phyloP scores from a whole-genome alignment of 2,329 filamentous ascomycete genomes.

The Penicillium capsulatum region DNA sequence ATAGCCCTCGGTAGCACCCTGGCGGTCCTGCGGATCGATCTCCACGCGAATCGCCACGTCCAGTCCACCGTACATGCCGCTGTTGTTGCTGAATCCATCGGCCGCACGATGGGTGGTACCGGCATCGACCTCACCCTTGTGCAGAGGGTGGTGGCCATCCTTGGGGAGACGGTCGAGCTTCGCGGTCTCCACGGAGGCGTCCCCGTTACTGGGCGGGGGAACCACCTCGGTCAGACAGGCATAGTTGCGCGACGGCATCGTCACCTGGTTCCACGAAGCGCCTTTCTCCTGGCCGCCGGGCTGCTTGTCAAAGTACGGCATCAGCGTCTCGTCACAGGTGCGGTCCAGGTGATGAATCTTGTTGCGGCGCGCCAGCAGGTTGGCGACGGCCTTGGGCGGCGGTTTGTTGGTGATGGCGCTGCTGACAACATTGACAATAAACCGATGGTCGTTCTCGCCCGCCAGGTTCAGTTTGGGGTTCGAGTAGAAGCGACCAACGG shows the following conservation, averaged over 20 bases:
- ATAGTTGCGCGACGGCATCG: conserved; percentile 69
- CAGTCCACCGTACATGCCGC: conserved; percentile 40
- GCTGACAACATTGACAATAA: conserved; percentile 62
- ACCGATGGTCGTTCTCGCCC: conserved; percentile 57
- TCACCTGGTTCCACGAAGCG: conserved; percentile 71
- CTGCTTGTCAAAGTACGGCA: conserved; percentile 59
- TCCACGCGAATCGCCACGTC: conserved; percentile 47
- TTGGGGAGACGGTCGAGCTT: conserved; percentile 41
- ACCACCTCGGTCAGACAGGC: conserved; percentile 57
- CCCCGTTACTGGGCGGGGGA: conserved; percentile 23
- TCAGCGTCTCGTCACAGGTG: conserved; percentile 61
- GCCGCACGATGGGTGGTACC: conserved; percentile 76
- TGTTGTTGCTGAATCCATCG: conserved; percentile 38
- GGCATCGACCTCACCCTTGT: conserved; percentile 70
- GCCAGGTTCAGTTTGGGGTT: conserved; percentile 55
- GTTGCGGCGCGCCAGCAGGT: conserved; percentile 59
- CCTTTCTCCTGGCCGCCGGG: conserved; percentile 60
- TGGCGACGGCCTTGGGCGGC: conserved; percentile 61
- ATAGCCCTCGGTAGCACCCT: conserved; percentile 46
- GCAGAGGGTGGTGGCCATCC: conserved; percentile 67
- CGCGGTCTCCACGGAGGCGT: conserved; percentile 19
- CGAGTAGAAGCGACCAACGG: conserved; percentile 62
- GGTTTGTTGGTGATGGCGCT: conserved; percentile 66
- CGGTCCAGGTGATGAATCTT: conserved; percentile 62
- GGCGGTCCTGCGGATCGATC: conserved; percentile 41